Conservation (phyloP, 2,329 filamentous ascomycete species). For the Rhytidhysteron rufulum region DNA sequence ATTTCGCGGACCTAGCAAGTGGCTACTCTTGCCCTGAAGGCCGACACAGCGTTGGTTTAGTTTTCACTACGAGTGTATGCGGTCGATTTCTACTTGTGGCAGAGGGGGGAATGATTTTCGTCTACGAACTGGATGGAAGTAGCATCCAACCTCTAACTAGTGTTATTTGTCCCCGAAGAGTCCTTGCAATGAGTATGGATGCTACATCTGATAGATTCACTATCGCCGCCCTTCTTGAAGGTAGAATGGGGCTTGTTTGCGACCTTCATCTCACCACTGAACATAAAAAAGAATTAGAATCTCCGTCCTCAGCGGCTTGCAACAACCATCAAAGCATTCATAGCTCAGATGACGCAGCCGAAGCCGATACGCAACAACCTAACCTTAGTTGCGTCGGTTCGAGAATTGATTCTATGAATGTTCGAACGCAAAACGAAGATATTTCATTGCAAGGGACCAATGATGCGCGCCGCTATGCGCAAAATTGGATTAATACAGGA, state of each 20-base stretch:
- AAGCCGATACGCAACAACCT: too few species aligned
- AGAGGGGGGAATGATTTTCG: slow-evolving; percentile 51
- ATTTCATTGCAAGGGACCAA: slow-evolving; percentile 19
- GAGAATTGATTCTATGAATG: slow-evolving; percentile 25
- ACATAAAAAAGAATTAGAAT: slow-evolving; percentile 8
- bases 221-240: slow-evolving; percentile 57
- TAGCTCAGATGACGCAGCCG: neutral
- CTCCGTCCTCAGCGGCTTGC: slow-evolving; percentile 5
- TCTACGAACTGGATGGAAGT: slow-evolving; percentile 48
- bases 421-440: slow-evolving; percentile 20
- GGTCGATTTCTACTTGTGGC: slow-evolving; percentile 56
- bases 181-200: slow-evolving; percentile 62
- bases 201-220: slow-evolving; percentile 53
- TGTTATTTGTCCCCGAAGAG: slow-evolving; percentile 54
- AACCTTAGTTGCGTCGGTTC: too few species aligned
- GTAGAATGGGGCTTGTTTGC: slow-evolving; percentile 59
- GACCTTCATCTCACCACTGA: slow-evolving; percentile 36
- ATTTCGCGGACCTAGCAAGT: slow-evolving; percentile 32
- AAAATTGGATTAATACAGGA: slow-evolving; percentile 25
- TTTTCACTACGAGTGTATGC: slow-evolving; percentile 56
- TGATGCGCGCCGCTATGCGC: slow-evolving; percentile 15
- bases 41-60: slow-evolving; percentile 22
- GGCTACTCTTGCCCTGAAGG: slow-evolving; percentile 13
- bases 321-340: neutral
- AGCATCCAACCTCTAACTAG: slow-evolving; percentile 47